Evolutionary conservation across 331 rosid genomes (phyloP), one percentile per base, ranked within the genome.

Genomic region (Dryas integrifolia): DNA sequence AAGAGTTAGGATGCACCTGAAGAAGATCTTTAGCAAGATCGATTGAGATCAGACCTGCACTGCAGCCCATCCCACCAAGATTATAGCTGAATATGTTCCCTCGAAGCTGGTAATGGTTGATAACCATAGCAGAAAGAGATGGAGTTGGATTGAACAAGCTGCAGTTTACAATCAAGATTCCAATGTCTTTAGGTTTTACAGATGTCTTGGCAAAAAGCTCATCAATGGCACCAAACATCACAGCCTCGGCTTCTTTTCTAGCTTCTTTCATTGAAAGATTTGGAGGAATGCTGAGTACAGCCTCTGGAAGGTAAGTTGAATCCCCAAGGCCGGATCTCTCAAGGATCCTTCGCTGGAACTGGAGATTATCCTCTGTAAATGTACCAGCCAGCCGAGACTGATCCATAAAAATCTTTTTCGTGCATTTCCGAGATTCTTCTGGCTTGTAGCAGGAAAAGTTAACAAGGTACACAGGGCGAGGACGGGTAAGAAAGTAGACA

Each of bases 321-420:
- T 92, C 96, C 9, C 98, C 97, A 67, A 92, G 96, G 72, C 98
- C 98, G 64, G 98, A 92, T 79, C 98, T 87, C 93, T 92, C 96
- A 5, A 92, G 92, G 72, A 92, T 92, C 88, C 88, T 90, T 5
- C 76, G 72, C 80, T 92, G 98, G 88, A 92, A 92, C 35, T 82
- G 84, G 26, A 90, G 87, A 86, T 82, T 92, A 43, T 85, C 96
- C 63, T 79, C 89, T 0, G 92, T 77, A 70, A 92, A 92, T 16
- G 89, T 53, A 55, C 96, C 87, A 1, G 90, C 72, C 85, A 86
- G 40, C 83, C 50, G 70, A 56, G 98, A 92, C 46, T 86, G 98
- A 58, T 90, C 88, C 83, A 92, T 85, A 49, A 92, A 92, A 35
- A 76, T 83, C 84, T 80, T 92, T 75, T 92, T 92, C 0, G 98